Evolutionary conservation across 495 filamentous ascomycete genomes (phyloP).

Genomic region (Neurospora pannonica): DNA sequence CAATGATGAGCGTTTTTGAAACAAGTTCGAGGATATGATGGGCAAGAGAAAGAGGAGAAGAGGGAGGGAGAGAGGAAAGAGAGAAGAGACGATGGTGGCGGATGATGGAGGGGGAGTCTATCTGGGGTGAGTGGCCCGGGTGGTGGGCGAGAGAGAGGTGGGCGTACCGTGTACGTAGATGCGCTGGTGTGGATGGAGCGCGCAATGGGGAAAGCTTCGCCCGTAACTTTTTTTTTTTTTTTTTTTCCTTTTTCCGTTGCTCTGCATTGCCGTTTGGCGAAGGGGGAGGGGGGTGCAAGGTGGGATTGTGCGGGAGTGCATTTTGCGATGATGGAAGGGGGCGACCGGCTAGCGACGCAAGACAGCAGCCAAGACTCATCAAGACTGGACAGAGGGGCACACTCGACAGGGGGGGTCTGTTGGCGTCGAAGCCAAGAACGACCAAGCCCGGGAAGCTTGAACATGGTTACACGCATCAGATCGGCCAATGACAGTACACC

Average conservation of each 20-base stretch:
- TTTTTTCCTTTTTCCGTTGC: slow-evolving; percentile 15
- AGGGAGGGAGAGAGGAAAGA: not conserved
- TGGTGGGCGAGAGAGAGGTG: not conserved
- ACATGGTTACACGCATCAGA: slow-evolving; percentile 3
- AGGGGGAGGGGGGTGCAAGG: slow-evolving; percentile 6
- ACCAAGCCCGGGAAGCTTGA: not conserved
- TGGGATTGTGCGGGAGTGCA: slow-evolving; percentile 10
- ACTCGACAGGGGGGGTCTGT: not conserved
- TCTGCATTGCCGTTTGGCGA: slow-evolving; percentile 14
- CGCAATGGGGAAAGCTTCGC: slow-evolving; percentile 1
- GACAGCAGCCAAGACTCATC: slow-evolving; percentile 10
- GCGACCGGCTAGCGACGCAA: slow-evolving; percentile 16
- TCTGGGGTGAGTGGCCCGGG: not conserved
- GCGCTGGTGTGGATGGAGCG: not conserved
- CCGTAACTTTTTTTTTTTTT: slow-evolving; percentile 1
- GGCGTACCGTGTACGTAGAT: not conserved
- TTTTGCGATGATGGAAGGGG: slow-evolving; percentile 21
- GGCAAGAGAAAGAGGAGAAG: not conserved
- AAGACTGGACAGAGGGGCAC: slow-evolving; percentile 5
- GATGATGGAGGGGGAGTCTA: not conserved
- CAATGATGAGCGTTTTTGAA: not conserved
- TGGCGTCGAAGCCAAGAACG: not conserved
- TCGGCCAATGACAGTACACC: slow-evolving; percentile 1
- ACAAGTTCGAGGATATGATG: not conserved
- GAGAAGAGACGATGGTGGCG: slow-evolving; percentile 7